Base-by-base conservation (phyloP, 2,329 filamentous ascomycete species). In the Lasiodiplodia hormozganensis region DNA sequence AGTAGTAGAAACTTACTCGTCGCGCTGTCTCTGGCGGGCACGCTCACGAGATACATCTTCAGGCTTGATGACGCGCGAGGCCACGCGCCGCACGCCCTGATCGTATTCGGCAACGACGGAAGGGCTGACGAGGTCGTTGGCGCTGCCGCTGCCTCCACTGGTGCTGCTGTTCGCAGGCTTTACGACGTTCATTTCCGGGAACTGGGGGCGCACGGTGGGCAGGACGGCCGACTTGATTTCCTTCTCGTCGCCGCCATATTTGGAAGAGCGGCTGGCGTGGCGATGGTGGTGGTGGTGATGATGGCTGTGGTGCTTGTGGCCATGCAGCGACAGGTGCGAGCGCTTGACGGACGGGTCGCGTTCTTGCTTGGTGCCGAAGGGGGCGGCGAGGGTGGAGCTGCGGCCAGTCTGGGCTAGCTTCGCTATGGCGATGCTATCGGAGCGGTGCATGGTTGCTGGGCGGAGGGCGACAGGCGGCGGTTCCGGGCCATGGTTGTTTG, bases 191-290 rank as follows among this genome's bases (percentile, higher is more conserved):
- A 47, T 21, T 7, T 80, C 77, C 38, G 82, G 81, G 70, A 84
- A 82, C 72, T 79, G 82, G 16, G 82, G 80, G 0, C 81, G 82
- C 5, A 81, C 78, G 68, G 81, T 78, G 49, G 82, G 75, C 69
- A 83, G 81, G 6, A 82, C 77, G 11, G 82, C 81, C 21, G 81
- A 83, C 69, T 83, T 80, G 36, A 82, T 79, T 1, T 69, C 67
- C 51, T 57, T 58, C 3, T 68, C 57, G 28, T 62, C 56, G n/a
- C 77, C 78, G 40, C 77, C 78, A 69, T 82, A 80, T 71, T 81
- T 83, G 14, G 52, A 56, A 25, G 62, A 62, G 65, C 69, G 65
- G 40, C 67, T 40, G 4, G 49, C 43, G 21, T 38, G 80, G 28
- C 73, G 70, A 40, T 69, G 53, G 53, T 72, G 71, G 65, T 73